Percentiles rank a stretch among this genome's conserved stretches.
These are phyloP conservation scores for Hymenochaete sp. DNA, from an alignment of 1,284 basidiomycete genomes.

Conservation along the genomic window DNA sequence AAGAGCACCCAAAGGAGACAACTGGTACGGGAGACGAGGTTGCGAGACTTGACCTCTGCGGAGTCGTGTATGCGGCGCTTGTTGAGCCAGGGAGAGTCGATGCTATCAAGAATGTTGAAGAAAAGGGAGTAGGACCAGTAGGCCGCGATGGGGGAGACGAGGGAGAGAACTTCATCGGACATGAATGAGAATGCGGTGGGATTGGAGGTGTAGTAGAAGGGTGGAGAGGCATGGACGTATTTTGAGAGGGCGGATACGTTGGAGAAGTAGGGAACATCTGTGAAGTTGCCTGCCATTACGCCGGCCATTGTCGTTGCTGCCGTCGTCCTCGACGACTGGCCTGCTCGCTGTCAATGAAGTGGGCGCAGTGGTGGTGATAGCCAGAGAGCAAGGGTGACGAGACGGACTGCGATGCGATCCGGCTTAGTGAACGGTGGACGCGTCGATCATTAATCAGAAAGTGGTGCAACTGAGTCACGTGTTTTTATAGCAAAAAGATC, in stretches of 20 bases:
- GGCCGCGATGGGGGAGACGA: slow-evolving; percentile 70
- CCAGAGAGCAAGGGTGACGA: background rate
- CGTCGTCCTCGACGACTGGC: background rate
- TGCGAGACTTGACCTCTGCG: slow-evolving; percentile 68
- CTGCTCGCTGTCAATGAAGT: too few relatives aligned
- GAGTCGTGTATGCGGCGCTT: slow-evolving; percentile 85
- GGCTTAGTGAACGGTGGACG: too few relatives aligned
- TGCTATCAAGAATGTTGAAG: slow-evolving; percentile 78
- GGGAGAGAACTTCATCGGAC: slow-evolving; percentile 67
- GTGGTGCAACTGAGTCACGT: background rate
- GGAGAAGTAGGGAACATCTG: slow-evolving; percentile 9
- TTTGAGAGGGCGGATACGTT: background rate
- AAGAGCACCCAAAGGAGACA: slow-evolving; percentile 69
- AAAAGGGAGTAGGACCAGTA: slow-evolving; percentile 83
- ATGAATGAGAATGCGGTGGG: slow-evolving; percentile 49
- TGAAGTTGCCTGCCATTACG: slow-evolving; percentile 5
- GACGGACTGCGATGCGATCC: background rate
- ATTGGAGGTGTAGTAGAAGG: slow-evolving; percentile 57
- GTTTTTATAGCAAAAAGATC: background rate
- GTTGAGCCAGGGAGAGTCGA: slow-evolving; percentile 72
- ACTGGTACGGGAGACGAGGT: slow-evolving; percentile 62
- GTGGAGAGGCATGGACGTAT: slow-evolving; percentile 23
- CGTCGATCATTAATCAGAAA: too few relatives aligned
- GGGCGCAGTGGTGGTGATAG: too few relatives aligned
- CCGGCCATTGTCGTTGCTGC: background rate